Conservation (phyloP, 2,329 filamentous ascomycete genomes). For the Rachicladosporium sp. region DNA sequence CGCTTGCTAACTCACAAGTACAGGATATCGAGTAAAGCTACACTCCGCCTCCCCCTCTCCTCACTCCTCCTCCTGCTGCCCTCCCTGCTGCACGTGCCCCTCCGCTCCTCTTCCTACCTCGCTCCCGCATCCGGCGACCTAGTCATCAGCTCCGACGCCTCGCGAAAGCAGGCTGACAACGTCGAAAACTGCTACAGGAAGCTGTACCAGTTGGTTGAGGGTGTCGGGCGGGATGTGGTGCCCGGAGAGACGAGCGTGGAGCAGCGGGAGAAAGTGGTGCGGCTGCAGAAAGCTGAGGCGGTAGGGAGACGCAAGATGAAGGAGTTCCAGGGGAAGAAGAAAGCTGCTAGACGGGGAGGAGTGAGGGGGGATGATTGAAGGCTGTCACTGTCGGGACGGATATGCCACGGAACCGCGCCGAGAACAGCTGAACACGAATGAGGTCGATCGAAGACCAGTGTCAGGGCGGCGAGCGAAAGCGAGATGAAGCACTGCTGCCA, state of each 20-base stretch:
- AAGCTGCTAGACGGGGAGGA: slow-evolving; percentile 38
- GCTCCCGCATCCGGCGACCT: slow-evolving; percentile 41
- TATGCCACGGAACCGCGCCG: no score
- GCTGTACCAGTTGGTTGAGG: slow-evolving; percentile 42
- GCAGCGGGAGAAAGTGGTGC: slow-evolving; percentile 42
- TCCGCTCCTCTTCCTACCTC: slow-evolving; percentile 43
- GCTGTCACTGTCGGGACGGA: no score
- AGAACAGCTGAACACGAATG: no score
- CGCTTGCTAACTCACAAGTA: no score
- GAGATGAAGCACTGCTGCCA: no score
- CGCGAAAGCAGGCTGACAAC: slow-evolving; percentile 49
- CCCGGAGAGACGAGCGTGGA: slow-evolving; percentile 48
- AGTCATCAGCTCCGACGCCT: slow-evolving; percentile 52
- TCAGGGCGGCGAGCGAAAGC: no score
- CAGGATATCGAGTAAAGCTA: slow-evolving; percentile 49
- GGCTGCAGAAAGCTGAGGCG: slow-evolving; percentile 46
- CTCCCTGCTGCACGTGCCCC: slow-evolving; percentile 37
- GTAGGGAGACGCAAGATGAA: slow-evolving; percentile 45
- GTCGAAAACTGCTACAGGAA: slow-evolving; percentile 47
- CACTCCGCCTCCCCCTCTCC: slow-evolving; percentile 43
- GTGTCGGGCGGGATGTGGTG: slow-evolving; percentile 38
- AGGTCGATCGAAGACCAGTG: no score
- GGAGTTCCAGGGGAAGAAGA: slow-evolving; percentile 51
- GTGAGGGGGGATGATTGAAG: slow-evolving; percentile 19
- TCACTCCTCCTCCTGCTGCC: slow-evolving; percentile 44